Conservation (phyloP, 805 yeast species). For the Ogataea henricii region DNA sequence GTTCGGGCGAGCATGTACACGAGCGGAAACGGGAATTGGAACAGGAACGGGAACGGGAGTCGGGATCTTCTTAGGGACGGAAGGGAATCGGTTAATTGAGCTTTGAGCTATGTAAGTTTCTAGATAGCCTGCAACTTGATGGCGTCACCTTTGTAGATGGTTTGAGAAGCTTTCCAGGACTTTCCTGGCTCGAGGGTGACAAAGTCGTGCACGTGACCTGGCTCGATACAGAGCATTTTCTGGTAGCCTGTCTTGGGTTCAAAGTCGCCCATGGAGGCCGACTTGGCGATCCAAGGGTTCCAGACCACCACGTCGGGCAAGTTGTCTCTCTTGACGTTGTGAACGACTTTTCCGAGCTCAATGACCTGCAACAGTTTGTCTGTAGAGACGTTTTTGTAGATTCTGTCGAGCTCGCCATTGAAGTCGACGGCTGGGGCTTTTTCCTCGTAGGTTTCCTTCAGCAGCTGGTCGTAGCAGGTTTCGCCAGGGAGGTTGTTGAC, state of each 20-base stretch:
- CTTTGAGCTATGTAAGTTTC: too few species aligned
- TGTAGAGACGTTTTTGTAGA: conserved; percentile 64
- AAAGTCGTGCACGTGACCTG: conserved; percentile 82
- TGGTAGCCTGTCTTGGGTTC: conserved; percentile 81
- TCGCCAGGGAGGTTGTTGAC: conserved; percentile 80
- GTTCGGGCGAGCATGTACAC: conserved; percentile 29
- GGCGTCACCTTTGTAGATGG: conserved; percentile 55
- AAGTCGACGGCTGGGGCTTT: conserved; percentile 75
- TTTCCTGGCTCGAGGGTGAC: conserved; percentile 66
- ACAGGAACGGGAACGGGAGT: background rate
- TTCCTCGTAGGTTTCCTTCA: conserved; percentile 62
- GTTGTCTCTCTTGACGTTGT: conserved; percentile 64
- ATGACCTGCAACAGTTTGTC: conserved; percentile 65
- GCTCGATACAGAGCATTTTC: conserved; percentile 92
- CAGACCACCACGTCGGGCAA: conserved; percentile 78
- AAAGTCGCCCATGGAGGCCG: conserved; percentile 85
- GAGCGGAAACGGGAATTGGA: background rate
- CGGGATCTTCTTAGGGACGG: background rate
- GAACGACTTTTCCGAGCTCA: conserved; percentile 68
- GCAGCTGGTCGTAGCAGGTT: conserved; percentile 72
- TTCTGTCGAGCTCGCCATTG: conserved; percentile 80
- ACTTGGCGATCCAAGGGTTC: conserved; percentile 94
- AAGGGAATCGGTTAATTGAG: background rate
- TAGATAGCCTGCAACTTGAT: conserved; percentile 59
- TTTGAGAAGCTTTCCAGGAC: conserved; percentile 75